Percentiles rank a stretch among this genome's conserved stretches.
Conservation (phyloP, 768 basidiomycete species). For the Boletus pseudo-olivaceus region DNA sequence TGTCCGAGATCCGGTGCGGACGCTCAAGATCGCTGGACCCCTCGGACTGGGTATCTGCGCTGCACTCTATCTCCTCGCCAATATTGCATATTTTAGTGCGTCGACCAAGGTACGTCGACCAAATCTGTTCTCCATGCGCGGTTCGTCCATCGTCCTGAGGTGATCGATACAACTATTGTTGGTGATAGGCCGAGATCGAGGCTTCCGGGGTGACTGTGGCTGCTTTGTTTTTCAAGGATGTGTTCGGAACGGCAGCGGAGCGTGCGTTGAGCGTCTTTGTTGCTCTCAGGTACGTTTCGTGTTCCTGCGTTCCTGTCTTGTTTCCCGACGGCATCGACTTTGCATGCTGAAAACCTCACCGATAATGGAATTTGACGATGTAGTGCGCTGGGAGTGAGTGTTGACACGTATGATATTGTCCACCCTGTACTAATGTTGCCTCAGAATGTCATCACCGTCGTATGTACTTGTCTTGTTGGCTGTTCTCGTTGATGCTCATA, state of each 20-base stretch:
- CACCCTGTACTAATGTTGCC: not conserved
- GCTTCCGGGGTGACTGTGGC: conserved; percentile 55
- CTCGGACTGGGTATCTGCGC: conserved; percentile 55
- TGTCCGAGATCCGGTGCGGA: conserved; percentile 55
- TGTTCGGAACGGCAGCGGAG: conserved; percentile 52
- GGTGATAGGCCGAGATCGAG: conserved; percentile 40
- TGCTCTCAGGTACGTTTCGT: conserved; percentile 44
- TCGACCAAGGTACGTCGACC: conserved; percentile 17
- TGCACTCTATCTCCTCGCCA: conserved; percentile 51
- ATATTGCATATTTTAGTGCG: conserved; percentile 54
- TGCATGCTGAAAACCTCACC: not conserved
- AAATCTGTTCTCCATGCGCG: too few species aligned
- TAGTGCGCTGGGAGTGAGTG: conserved; percentile 37
- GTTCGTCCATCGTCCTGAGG: not conserved
- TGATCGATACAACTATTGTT: not conserved
- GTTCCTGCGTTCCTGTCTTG: not conserved
- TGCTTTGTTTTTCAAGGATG: conserved; percentile 54
- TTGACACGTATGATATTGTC: not conserved
- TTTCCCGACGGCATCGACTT: not conserved
- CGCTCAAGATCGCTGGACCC: conserved; percentile 59
- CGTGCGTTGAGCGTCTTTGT: conserved; percentile 55
- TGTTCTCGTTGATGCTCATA: not conserved
- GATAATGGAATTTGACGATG: not conserved
- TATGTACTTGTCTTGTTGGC: conserved; percentile 6
- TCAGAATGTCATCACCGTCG: conserved; percentile 33